Evolutionary conservation across 306 rosid species (phyloP), one percentile per base, ranked within the genome.

Genomic region (Lathyrus sativus): DNA sequence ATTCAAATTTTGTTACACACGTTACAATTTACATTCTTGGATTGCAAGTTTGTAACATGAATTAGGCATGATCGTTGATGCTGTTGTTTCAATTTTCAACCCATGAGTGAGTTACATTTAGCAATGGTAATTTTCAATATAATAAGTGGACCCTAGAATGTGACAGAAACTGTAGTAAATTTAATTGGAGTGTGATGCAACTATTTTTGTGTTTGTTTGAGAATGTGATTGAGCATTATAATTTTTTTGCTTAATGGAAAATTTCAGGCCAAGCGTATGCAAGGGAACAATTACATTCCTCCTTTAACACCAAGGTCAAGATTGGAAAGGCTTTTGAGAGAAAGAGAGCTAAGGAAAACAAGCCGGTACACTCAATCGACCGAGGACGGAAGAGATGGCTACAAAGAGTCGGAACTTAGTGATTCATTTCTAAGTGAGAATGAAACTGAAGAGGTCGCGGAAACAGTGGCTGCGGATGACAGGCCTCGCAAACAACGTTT

Each of bases 271-370:
- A 85, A 57, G 77, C 82, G 63, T 50, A 82, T 85, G 91, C 89
- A 67, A 62, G 89, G 85, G 85, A 87, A 89, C 89, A 92, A 80
- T 69, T 82, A 49, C 76, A 15, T 80, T 79, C 71, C 74, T 77
- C 88, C 96, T 44, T 33, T 80, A 62, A 86, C 96, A 55, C 93
- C 96, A 26, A 85, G 83, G 78, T 86, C 91, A 41, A 81, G 96
- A 79, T 51, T 92, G 82, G 98, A 90, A 73, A 90, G 98, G 83
- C 93, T 92, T 75, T 83, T 92, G 56, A 85, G 96, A 84, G 98
- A 92, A 71, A 92, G 98, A 71, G 93, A 88, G 85, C 17, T 86
- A 55, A 86, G 96, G 83, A 92, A 79, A 81, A 83, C 88, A 17
- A 82, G 39, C 79, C 82, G 57, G 62, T 29, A 71, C 26, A 42